These are phyloP conservation scores for Beauveria bassiana DNA, from an alignment of 2,329 filamentous ascomycete genomes.

Conservation along the genomic window DNA sequence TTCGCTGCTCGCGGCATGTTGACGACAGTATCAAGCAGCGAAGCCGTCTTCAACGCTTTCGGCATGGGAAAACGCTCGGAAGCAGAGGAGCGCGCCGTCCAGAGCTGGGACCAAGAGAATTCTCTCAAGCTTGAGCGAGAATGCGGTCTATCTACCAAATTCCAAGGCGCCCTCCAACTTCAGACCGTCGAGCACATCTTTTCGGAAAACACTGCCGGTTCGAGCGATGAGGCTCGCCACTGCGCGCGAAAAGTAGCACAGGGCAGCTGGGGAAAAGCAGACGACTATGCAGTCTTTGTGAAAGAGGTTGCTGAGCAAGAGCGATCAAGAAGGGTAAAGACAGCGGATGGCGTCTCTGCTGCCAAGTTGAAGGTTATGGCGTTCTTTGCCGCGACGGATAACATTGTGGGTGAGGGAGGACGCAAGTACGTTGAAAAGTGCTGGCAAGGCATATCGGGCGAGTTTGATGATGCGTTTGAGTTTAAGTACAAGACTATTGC, in stretches of 20 bases:
- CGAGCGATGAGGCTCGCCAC: constrained; percentile 7
- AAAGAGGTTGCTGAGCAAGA: background rate
- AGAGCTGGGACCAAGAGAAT: background rate
- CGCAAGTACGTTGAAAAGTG: constrained; percentile 5
- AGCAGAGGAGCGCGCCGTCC: background rate
- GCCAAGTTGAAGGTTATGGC: constrained; percentile 3
- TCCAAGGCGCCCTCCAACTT: background rate
- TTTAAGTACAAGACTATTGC: background rate
- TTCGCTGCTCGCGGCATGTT: constrained; percentile 6
- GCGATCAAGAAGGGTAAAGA: background rate
- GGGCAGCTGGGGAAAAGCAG: constrained; percentile 8
- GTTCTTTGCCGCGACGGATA: constrained; percentile 6
- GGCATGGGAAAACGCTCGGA: background rate
- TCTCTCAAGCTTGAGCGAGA: background rate
- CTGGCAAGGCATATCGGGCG: background rate
- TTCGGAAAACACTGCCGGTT: constrained; percentile 3
- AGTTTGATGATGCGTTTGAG: constrained; percentile 5
- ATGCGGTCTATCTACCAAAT: background rate
- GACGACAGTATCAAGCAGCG: constrained; percentile 8
- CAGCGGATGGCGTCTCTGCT: background rate
- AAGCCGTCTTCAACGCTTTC: constrained; percentile 2
- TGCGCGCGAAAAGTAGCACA: constrained; percentile 4
- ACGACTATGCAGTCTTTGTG: constrained; percentile 7
- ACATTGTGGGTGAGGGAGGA: constrained; percentile 7
- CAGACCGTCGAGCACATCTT: constrained; percentile 9